These are phyloP conservation scores for Phytophthora hibernalis DNA, from an alignment of 352 stramenopile species.

Conservation along the genomic window DNA sequence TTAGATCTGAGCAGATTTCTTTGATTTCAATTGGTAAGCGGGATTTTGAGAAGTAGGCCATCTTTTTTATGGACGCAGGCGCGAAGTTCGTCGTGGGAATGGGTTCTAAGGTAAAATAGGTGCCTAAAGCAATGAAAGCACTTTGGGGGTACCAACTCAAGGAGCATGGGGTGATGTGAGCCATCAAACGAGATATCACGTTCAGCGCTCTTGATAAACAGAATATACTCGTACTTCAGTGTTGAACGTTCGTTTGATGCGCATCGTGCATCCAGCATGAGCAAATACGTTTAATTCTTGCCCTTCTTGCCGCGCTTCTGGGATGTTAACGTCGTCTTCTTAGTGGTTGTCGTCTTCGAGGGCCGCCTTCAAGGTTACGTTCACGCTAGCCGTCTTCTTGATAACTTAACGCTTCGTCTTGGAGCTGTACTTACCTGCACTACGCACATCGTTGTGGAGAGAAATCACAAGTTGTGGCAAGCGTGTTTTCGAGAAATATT, in stretches of 20 bases:
- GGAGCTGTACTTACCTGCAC: constrained; percentile 47
- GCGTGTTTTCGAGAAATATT: too few species aligned
- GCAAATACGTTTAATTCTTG: constrained; percentile 39
- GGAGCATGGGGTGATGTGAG: too few species aligned
- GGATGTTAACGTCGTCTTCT: constrained; percentile 20
- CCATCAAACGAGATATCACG: too few species aligned
- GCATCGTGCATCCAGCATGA: constrained; percentile 5
- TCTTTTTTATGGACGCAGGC: too few species aligned
- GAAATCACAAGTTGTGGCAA: too few species aligned
- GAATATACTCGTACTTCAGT: constrained; percentile 21
- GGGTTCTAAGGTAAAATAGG: too few species aligned
- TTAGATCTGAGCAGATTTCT: not conserved
- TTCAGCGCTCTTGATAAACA: constrained; percentile 2
- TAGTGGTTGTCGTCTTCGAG: constrained; percentile 31
- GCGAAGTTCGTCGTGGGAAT: too few species aligned
- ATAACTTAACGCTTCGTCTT: constrained; percentile 57
- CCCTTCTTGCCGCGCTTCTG: constrained; percentile 42
- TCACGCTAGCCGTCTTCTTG: constrained; percentile 37
- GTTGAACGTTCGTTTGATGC: constrained; percentile 8
- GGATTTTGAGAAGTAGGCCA: not conserved
- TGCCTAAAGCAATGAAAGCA: too few species aligned
- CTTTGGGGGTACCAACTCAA: too few species aligned
- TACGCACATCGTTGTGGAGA: too few species aligned
- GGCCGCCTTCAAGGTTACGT: constrained; percentile 28
- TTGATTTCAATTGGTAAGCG: not conserved